Evolutionary conservation across 192 early-diverging fungal species (phyloP).

Genomic region (Umbelopsis sp.): DNA sequence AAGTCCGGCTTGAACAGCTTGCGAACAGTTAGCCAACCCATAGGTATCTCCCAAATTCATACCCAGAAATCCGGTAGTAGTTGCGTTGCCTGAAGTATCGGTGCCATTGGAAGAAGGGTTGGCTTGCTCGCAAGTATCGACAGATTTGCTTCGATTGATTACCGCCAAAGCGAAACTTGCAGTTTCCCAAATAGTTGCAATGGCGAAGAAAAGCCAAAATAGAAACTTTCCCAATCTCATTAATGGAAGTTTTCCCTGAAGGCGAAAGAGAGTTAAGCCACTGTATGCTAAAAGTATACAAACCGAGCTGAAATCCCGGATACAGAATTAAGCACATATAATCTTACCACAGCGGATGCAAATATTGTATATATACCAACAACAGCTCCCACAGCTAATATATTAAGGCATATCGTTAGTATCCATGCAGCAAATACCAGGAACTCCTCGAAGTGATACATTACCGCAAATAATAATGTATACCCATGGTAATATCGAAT

Average conservation of each 20-base stretch:
- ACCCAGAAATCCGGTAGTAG: conserved; percentile 29
- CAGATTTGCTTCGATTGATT: conserved; percentile 20
- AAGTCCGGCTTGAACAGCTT: conserved; percentile 34
- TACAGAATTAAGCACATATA: neutral
- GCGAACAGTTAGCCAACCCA: conserved; percentile 33
- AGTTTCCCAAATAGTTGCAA: conserved; percentile 29
- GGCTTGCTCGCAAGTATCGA: conserved; percentile 7
- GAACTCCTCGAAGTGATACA: neutral
- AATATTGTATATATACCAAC: conserved; percentile 17
- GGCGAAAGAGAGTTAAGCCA: neutral
- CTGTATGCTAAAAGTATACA: neutral
- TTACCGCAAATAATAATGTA: conserved; percentile 29
- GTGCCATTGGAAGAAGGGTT: neutral
- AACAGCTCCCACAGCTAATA: conserved; percentile 23
- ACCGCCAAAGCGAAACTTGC: conserved; percentile 25
- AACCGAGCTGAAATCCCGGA: neutral
- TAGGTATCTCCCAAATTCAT: conserved; percentile 33
- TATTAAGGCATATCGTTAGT: neutral
- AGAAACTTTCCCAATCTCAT: conserved; percentile 28
- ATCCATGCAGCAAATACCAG: neutral
- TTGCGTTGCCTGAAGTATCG: neutral
- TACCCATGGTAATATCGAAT: conserved; percentile 28
- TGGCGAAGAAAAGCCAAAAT: conserved; percentile 26
- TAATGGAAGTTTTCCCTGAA: conserved; percentile 33
- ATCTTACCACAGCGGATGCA: conserved; percentile 22